Evolutionary conservation across 768 basidiomycete genomes (phyloP).

Genomic region (Pleurotus giganteus): DNA sequence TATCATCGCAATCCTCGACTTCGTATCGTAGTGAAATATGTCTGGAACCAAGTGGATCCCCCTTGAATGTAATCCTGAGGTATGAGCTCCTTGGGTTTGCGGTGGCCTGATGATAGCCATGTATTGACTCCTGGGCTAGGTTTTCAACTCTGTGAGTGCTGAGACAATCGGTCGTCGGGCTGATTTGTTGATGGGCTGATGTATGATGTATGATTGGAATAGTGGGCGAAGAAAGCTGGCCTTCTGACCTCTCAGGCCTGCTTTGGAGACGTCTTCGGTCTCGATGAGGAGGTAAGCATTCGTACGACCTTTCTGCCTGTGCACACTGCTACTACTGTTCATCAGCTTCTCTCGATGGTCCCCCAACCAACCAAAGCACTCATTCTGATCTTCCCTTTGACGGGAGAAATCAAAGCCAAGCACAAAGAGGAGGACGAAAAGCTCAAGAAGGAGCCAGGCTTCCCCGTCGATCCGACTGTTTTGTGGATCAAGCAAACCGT

Average conservation of each 20-base stretch:
- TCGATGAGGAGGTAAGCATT: constrained; percentile 58
- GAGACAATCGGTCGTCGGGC: not conserved
- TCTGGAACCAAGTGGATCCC: not conserved
- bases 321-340: not conserved
- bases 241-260: constrained; percentile 45
- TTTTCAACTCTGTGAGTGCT: constrained; percentile 49
- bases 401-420: constrained; percentile 45
- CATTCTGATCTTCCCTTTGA: constrained; percentile 79
- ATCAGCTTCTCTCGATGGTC: constrained; percentile 68
- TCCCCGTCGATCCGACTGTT: constrained; percentile 56
- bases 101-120: not conserved
- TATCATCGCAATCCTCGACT: too few species aligned
- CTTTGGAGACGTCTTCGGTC: constrained; percentile 72
- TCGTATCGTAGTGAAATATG: not conserved
- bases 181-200: not conserved
- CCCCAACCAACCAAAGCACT: constrained; percentile 79
- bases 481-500: constrained; percentile 94
- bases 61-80: constrained; percentile 2
- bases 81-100: constrained; percentile 10
- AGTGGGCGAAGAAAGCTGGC: constrained; percentile 76
- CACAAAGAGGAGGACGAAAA: constrained; percentile 59
- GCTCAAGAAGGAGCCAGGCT: constrained; percentile 45
- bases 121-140: too few species aligned
- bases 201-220: not conserved
- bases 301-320: too few species aligned